Base-by-base conservation (phyloP, 2,329 filamentous ascomycete species). In the Mollisiaceae sp. region DNA sequence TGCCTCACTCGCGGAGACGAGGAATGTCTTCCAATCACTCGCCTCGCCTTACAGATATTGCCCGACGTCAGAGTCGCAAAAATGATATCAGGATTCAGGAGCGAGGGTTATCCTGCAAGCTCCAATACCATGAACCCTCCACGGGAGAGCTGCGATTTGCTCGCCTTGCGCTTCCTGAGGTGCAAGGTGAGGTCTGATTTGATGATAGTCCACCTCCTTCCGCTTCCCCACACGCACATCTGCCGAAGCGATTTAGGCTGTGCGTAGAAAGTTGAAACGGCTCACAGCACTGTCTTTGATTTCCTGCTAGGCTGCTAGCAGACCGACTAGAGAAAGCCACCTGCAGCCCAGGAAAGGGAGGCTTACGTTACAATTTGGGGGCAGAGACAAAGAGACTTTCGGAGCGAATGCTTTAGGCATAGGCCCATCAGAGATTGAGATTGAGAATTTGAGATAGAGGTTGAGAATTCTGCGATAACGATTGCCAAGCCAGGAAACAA, bases 161-260 rank as follows among this genome's bases (percentile, higher is more conserved):
- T 54, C 50, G 50, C 50, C 50, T 54, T 54, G 50, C 24, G 32
- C 50, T 54, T 54, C 50, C 50, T 54, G 50, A 54, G n/a, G 24
- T 2, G 47, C n/a, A n/a, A 24, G 5, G n/a, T 20, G 18, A 45
- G 18, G 18, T 50, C 8, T 43, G 41, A 43, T 27, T 50, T 20
- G 45, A 24, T 50, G 45, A 9, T 11, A 27, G 22, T 9, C 43
- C 15, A 18, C 24, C 4, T 54, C 22, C 22, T 18, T 54, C 50
- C 24, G 50, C 24, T 54, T 27, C 50, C 24, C 24, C 50, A 54
- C 24, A 54, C 27, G 50, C 27, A 35, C 50, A 35, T 54, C 24
- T 54, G 50, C 24, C 24, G 50, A 54, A 14, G 50, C 50, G 27
- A 35, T 54, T 54, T 24, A 54, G 50, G 50, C 50, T 54, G 50